Evolutionary conservation across 371 early-diverging fungal species (phyloP), one percentile per base, ranked within the genome.

Genomic region (Apophysomyces sp.): DNA sequence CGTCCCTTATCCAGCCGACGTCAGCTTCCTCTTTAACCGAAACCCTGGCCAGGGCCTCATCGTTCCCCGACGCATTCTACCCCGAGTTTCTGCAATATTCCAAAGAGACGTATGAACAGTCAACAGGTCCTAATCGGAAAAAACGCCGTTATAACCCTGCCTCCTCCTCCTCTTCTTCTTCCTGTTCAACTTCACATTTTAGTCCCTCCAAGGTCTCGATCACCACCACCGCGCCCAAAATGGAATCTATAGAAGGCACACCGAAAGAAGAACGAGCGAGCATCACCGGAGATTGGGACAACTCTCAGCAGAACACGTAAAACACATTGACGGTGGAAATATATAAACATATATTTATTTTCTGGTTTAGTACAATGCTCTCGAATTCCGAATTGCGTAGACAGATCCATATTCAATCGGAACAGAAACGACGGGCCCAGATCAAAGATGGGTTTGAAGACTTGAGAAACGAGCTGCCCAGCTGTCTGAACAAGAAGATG

Each of bases 361-460:
- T 60, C 56, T 13, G 16, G 13, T 36, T n/a, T 34, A 51, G 60
- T 21, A 26, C 34, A 26, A 34, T 52, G 39, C 13, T 54, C 8
- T 58, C 62, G 12, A 77, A 69, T 63, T 66, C 79, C 29, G 85
- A 85, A 56, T 52, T 82, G 15, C 74, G 79, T 40, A 72, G 83
- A 37, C 83, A 78, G 51, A 81, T 83, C 41, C 85, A 85, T 67
- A 85, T 85, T 52, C 85, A 85, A 61, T 85, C 85, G 4, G 85
- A 85, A 58, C 85, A 85, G 56, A 85, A 81, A 59, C 72, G 85
- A 54, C 67, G 85, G 30, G 85, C 85, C 26, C 83, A 84, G 55
- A 84, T 84, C 60, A 84, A 84, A 59, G 85, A 84, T 59, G 84
- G 85, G 4, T 84, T 84, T 68, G 85, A 84, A 44, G 80, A 81